Percentiles rank a stretch among this genome's conserved stretches.
These are phyloP conservation scores for Kluyveromyces starmeri DNA, from an alignment of 805 yeast species.

Conservation along the genomic window DNA sequence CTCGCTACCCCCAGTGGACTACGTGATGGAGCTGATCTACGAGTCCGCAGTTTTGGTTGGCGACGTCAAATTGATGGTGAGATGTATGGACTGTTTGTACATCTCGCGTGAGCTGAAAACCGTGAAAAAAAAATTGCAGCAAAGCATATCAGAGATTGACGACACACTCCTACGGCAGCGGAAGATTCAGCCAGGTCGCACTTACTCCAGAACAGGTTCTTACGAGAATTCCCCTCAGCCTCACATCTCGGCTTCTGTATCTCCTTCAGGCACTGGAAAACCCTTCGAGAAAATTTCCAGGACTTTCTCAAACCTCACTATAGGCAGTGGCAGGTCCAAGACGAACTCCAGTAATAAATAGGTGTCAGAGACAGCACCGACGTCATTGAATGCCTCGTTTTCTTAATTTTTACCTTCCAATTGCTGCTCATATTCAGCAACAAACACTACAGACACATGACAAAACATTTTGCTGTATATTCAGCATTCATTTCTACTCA, in stretches of 20 bases:
- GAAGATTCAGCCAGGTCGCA: not conserved
- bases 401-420: too few relatives aligned
- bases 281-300: constrained; percentile 1
- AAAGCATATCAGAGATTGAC: constrained; percentile 7
- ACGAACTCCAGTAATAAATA: not conserved
- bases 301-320: not conserved
- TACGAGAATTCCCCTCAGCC: not conserved
- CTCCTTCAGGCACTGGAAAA: not conserved
- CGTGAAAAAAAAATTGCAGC: constrained; percentile 14
- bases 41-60: constrained; percentile 54
- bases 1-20: constrained; percentile 47
- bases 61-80: constrained; percentile 51
- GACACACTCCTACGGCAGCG: not conserved
- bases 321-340: not conserved
- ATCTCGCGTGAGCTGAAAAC: constrained; percentile 20
- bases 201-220: not conserved
- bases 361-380: too few relatives aligned
- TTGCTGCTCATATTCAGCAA: too few relatives aligned
- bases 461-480: too few relatives aligned
- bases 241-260: not conserved
- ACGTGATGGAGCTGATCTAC: constrained; percentile 48
- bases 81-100: constrained; percentile 27
- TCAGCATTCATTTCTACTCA: too few relatives aligned
- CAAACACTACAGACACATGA: too few relatives aligned
- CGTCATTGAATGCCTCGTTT: too few relatives aligned